These are phyloP conservation scores for Colletotrichum lindemuthianum DNA, from an alignment of 2,329 filamentous ascomycete species.

Conservation along the genomic window DNA sequence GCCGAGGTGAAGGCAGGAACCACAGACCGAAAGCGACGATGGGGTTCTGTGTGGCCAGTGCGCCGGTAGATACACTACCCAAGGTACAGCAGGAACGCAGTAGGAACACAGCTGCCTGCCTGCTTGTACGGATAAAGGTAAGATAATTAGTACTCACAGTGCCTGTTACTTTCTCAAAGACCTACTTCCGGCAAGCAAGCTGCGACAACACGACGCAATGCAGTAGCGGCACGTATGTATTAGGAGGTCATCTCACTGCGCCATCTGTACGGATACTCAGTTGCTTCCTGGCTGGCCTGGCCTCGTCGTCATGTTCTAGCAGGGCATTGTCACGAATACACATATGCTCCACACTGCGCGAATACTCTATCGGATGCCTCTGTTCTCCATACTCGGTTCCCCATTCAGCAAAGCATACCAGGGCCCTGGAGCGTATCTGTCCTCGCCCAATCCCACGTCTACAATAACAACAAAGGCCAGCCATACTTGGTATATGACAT, in stretches of 20 bases:
- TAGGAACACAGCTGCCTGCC: too few relatives aligned
- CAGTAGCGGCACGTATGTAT: too few relatives aligned
- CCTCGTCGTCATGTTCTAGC: constrained; percentile 27
- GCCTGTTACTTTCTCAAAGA: too few relatives aligned
- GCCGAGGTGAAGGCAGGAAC: too few relatives aligned
- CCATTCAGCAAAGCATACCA: background rate
- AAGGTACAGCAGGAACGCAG: too few relatives aligned
- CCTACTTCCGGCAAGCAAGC: too few relatives aligned
- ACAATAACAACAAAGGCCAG: too few relatives aligned
- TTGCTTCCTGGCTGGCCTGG: background rate
- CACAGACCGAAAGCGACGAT: too few relatives aligned
- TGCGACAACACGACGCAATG: too few relatives aligned
- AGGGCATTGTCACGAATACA: constrained; percentile 35
- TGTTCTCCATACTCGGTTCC: background rate
- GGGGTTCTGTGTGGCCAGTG: constrained; percentile 13
- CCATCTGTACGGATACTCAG: constrained; percentile 9
- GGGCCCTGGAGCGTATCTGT: constrained; percentile 2
- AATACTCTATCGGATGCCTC: constrained; percentile 5
- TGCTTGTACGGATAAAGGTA: background rate
- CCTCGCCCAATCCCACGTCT: background rate
- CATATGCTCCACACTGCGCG: constrained; percentile 16
- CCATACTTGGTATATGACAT: background rate
- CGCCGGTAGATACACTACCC: background rate
- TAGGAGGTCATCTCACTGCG: too few relatives aligned
- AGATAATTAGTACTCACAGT: too few relatives aligned